Base-by-base conservation (phyloP, 495 filamentous ascomycete genomes). In the Elasticomyces elasticus region DNA sequence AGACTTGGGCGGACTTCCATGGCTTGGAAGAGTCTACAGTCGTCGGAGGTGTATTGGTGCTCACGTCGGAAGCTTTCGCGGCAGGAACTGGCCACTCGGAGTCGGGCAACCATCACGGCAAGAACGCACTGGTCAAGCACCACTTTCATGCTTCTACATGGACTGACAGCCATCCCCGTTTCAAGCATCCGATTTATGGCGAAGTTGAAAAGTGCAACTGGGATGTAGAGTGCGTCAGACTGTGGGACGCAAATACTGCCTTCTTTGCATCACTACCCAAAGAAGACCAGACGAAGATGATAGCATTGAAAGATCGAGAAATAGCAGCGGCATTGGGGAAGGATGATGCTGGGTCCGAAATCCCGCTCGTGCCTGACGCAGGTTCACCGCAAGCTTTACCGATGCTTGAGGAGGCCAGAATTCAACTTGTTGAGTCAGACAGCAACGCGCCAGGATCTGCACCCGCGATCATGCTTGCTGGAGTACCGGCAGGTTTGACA, bases 181-280 rank as follows among this genome's bases (percentile, higher is more conserved):
- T 71, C 63, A 76, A 65, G 42, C 80, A 83, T 56, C 79, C 79
- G 0, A 72, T 76, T 24, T 82, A 78, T 59, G 79, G 77, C 47
- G 76, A 80, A 67, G 79, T 83, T 0, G 80, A 83, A 62, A 66
- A 69, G 60, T 83, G 80, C 64, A 82, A 82, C 65, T 83, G 79
- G 80, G 72, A 79, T 51, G 65, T 66, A 47, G 75, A 79, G 17
- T 83, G 80, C 56, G 76, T 83, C 13, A 65, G 62, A 50, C 64
- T 70, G 53, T 83, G 79, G 79, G 78, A 81, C 60, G 68, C 66
- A 46, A 67, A 79, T 58, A 73, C 74, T 1, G 72, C 72, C 42
- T 68, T 65, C 20, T 78, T 76, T 62, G 66, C 66, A 30, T 66
- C 69, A 41, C 62, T 79, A 38, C 59, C 71, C 11, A 65, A 66